phyloP scores from a whole-genome alignment of 202 grass and related monocot species.

The Zoysia matrella region DNA sequence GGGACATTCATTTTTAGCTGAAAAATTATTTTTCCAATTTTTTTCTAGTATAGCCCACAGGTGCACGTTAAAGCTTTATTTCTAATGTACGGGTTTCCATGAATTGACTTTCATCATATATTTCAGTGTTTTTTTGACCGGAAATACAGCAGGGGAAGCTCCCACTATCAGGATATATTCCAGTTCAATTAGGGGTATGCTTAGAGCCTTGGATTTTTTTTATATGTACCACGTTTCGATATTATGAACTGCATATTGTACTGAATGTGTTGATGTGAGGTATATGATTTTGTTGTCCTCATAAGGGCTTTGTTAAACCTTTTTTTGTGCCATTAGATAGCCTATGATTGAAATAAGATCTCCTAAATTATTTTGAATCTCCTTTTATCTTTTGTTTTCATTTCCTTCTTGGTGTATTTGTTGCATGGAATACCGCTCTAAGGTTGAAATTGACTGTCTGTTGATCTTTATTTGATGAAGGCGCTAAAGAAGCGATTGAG shows the following conservation, averaged over 20 bases:
- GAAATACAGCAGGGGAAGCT: not conserved
- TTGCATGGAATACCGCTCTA: slow-evolving; percentile 33
- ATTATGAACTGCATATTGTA: not conserved
- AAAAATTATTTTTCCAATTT: too few relatives aligned
- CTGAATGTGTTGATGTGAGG: slow-evolving; percentile 3
- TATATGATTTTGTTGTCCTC: not conserved
- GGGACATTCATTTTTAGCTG: too few relatives aligned
- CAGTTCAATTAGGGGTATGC: too few relatives aligned
- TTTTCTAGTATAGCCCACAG: too few relatives aligned
- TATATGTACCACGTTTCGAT: too few relatives aligned
- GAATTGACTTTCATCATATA: too few relatives aligned
- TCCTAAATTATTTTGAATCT: slow-evolving; percentile 7
- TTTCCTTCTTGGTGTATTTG: not conserved
- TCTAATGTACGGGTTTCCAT: too few relatives aligned
- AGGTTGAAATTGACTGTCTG: slow-evolving; percentile 39
- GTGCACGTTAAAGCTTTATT: too few relatives aligned
- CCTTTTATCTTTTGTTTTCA: not conserved
- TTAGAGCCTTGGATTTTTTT: too few relatives aligned
- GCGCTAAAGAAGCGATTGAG: slow-evolving; percentile 81
- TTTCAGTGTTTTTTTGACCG: too few relatives aligned
- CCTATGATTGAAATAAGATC: not conserved
- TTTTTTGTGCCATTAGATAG: not conserved
- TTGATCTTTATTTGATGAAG: slow-evolving; percentile 57
- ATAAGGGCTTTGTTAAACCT: not conserved
- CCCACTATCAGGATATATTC: not conserved